Percentiles rank a stretch among this genome's conserved stretches.
Conservation (phyloP, 73 alveolate species). For the Paramecium bursaria region DNA sequence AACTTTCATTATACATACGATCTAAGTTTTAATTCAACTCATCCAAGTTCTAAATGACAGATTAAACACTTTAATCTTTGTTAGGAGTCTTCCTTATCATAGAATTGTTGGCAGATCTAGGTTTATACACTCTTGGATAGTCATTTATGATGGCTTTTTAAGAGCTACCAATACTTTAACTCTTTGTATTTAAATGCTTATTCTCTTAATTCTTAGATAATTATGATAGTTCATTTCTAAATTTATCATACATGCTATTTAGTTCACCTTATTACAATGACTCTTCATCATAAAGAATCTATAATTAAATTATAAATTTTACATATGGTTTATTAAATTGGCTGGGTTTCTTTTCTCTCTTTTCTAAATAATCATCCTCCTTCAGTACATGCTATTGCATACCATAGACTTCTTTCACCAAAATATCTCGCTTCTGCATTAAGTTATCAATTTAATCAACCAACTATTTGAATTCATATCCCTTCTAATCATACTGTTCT, state of each 20-base stretch:
- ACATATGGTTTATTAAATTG: slow-evolving; percentile 54
- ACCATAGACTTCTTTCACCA: background rate
- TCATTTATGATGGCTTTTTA: too few species aligned
- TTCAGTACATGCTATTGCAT: slow-evolving; percentile 20
- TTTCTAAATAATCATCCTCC: background rate
- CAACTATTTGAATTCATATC: slow-evolving; percentile 55
- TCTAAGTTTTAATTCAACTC: slow-evolving; percentile 48
- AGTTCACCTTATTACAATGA: slow-evolving; percentile 6
- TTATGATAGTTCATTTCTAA: slow-evolving; percentile 7
- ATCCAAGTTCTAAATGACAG: slow-evolving; percentile 52
- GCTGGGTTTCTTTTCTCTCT: too few species aligned
- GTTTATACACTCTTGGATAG: background rate
- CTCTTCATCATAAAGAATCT: slow-evolving; percentile 53
- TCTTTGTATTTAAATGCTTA: slow-evolving; percentile 3
- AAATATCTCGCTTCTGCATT: slow-evolving; percentile 6
- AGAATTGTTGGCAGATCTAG: slow-evolving; percentile 51
- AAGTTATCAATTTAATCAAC: slow-evolving; percentile 48
- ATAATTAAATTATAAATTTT: background rate
- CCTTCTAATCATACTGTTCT: slow-evolving; percentile 29
- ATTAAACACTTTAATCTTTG: slow-evolving; percentile 46
- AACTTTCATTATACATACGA: slow-evolving; percentile 61
- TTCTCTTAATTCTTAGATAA: slow-evolving; percentile 1
- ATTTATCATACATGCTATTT: slow-evolving; percentile 29
- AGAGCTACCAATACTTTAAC: slow-evolving; percentile 29
- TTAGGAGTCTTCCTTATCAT: slow-evolving; percentile 28